These are phyloP conservation scores for Boletus sp. DNA, from an alignment of 768 basidiomycete genomes.

Conservation along the genomic window DNA sequence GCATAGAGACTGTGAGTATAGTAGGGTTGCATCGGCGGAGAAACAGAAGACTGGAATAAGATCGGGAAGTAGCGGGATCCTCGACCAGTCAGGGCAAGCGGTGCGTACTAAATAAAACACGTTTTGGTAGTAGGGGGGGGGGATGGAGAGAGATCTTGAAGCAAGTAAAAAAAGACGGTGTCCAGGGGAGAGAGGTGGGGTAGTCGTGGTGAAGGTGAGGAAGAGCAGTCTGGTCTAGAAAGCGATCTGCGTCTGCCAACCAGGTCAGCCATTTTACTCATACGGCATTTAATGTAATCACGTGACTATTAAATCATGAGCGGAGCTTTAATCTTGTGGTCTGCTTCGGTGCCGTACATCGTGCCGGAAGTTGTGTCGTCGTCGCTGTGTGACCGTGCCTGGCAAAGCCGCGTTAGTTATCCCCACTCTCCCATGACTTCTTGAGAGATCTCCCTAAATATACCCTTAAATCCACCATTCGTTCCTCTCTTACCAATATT, in stretches of 20 bases:
- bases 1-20: constrained; percentile 11
- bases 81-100: not conserved
- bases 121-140: not conserved
- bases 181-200: not conserved
- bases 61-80: not conserved
- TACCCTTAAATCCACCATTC: too few species aligned
- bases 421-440: too few species aligned
- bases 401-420: not conserved
- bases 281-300: constrained; percentile 2
- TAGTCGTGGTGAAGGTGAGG: not conserved
- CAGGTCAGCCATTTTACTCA: constrained; percentile 4
- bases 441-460: too few species aligned
- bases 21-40: constrained; percentile 21
- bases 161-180: not conserved
- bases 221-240: not conserved
- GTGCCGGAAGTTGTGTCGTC: not conserved
- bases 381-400: constrained; percentile 6
- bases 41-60: not conserved
- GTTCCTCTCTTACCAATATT: not conserved
- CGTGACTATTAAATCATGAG: not conserved
- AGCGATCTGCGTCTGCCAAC: not conserved
- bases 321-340: not conserved
- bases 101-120: constrained; percentile 16
- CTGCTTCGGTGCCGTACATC: not conserved
- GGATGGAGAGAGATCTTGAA: not conserved